Base-by-base conservation (phyloP, 768 basidiomycete species). In the Glaciozyma martinii region DNA sequence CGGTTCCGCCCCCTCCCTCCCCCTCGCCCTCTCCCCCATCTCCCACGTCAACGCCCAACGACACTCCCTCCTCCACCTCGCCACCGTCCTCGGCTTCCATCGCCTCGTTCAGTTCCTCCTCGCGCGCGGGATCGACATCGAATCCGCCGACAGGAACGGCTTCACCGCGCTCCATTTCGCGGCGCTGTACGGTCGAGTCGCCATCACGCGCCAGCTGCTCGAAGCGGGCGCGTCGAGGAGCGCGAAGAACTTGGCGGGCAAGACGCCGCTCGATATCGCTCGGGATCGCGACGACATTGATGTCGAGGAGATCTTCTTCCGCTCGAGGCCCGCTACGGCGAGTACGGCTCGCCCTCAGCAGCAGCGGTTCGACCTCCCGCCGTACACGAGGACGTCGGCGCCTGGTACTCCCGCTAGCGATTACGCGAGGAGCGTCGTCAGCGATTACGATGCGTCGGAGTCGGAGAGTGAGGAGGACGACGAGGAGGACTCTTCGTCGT, bases 91-190 rank as follows among this genome's bases (percentile, higher is more conserved):
- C 62, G 86, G 86, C 37, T 89, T 89, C 76, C 78, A 83, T 13
- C 78, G 83, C 8, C 81, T 98, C 40, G 82, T 85, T 23, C 73
- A 79, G 53, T 89, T 88, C 77, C 80, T 99, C 62, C 78, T 94
- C 62, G 77, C 79, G 6, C 87, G 82, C 60, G 83, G 81, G 10
- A 84, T 86, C 44, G 89, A 92, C 74, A 70, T 92, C 60, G 90
- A 98, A 74, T 81, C 81, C 19, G 84, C 89, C 56, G 95, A 99
- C 76, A 80, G 83, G 56, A 94, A 91, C 76, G 94, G 94, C 19
- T 90, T 82, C 75, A 98, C 93, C 0, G 84, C 95, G 0, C 78
- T 97, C 42, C 89, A 93, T 77, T 87, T 93, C 72, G 88, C 92
- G 23, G 86, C 84, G 0, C 77, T 93, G 42, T 80, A 79, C 10